A percentile compares a stretch with the other conserved stretches of the same genome.
Evolutionary conservation across 2,329 filamentous ascomycete species (phyloP).

Genomic region (Canariomyces notabilis): DNA sequence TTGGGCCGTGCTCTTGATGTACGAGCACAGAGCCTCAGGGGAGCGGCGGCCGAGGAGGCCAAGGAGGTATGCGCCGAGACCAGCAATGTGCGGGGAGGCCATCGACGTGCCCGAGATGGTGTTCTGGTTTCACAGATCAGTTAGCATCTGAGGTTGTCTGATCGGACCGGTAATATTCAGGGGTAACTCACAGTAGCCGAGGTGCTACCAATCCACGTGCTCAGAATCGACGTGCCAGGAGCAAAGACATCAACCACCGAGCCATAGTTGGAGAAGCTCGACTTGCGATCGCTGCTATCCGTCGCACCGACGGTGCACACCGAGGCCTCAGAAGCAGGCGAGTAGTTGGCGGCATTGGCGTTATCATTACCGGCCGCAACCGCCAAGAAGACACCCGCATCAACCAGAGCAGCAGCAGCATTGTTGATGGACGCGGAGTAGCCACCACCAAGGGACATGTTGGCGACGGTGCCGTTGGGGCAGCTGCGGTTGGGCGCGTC

Average conservation of each 20-base stretch:
- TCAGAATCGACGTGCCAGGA: slow-evolving; percentile 43
- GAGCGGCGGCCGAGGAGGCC: slow-evolving; percentile 37
- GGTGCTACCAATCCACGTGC: slow-evolving; percentile 43
- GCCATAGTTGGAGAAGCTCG: slow-evolving; percentile 51
- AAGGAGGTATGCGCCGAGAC: slow-evolving; percentile 38
- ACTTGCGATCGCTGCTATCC: slow-evolving; percentile 34
- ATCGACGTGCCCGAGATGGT: slow-evolving; percentile 45
- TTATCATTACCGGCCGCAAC: slow-evolving; percentile 52
- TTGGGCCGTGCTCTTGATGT: slow-evolving; percentile 40
- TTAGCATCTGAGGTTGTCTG: not conserved
- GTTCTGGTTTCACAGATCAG: slow-evolving; percentile 26
- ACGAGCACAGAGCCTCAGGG: slow-evolving; percentile 43
- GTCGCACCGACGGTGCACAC: slow-evolving; percentile 53
- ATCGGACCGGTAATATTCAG: not conserved
- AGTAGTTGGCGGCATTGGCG: slow-evolving; percentile 39
- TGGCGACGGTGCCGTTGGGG: slow-evolving; percentile 44
- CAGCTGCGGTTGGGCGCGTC: slow-evolving; percentile 34
- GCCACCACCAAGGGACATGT: slow-evolving; percentile 52
- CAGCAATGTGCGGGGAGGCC: slow-evolving; percentile 33
- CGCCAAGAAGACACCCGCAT: slow-evolving; percentile 46
- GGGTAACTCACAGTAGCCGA: slow-evolving; percentile 25
- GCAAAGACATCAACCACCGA: slow-evolving; percentile 46
- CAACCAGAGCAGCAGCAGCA: slow-evolving; percentile 43
- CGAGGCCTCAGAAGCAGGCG: slow-evolving; percentile 43
- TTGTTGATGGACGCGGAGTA: slow-evolving; percentile 44